Conservation (phyloP, 2,329 filamentous ascomycete species). For the Camillea tinctor region DNA sequence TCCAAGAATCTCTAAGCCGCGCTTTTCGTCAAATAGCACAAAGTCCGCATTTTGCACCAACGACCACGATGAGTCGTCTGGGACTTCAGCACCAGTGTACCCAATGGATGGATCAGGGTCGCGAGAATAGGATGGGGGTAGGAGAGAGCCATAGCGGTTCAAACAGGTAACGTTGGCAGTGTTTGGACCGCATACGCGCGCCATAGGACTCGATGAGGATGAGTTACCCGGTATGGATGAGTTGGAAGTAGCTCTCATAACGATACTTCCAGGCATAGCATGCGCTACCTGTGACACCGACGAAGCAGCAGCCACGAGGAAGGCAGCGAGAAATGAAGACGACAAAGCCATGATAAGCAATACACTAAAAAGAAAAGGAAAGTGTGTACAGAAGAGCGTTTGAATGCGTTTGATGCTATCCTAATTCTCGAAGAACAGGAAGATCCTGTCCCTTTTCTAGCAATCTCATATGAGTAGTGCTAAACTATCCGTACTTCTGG, state of each 20-base stretch:
- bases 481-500: not conserved
- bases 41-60: conserved; percentile 7
- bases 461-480: not conserved
- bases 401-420: not conserved
- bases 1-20: conserved; percentile 3
- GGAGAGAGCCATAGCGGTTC: conserved; percentile 2
- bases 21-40: conserved; percentile 2
- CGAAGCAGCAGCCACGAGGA: not conserved
- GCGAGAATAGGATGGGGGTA: conserved; percentile 2
- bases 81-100: conserved; percentile 1
- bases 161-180: conserved; percentile 7
- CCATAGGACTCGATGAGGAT: not conserved
- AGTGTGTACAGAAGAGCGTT: not conserved
- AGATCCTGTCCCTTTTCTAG: not conserved
- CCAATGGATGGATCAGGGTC: conserved; percentile 1
- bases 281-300: not conserved
- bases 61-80: conserved; percentile 2
- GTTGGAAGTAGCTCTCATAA: not conserved
- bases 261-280: not conserved
- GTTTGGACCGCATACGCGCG: conserved; percentile 1
- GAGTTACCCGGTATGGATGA: not conserved
- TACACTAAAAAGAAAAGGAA: not conserved
- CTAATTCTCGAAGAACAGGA: not conserved
- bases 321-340: not conserved
- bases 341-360: not conserved